Base-by-base conservation (phyloP, 164 flowering plant genomes). In the Amborella trichopoda region DNA sequence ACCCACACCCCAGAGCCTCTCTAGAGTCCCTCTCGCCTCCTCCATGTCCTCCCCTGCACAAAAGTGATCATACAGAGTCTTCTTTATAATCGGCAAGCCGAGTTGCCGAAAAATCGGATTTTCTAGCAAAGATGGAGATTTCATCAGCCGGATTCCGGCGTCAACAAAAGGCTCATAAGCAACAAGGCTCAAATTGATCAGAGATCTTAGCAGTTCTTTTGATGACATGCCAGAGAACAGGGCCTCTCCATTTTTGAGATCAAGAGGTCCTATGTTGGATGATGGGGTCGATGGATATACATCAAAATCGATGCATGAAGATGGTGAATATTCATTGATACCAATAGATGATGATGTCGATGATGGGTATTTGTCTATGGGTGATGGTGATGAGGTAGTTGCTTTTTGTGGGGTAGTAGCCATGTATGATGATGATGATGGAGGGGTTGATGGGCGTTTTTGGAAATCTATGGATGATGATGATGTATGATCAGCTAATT, bases 51-150 rank as follows among this genome's bases (percentile, higher is more conserved):
- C 69, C 0, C 96, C 99, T 0, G 83, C 95, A 9, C 85, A 78
- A 22, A 91, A 91, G 38, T 91, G 99, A 13, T 74, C 80, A 34
- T 60, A 91, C 26, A 87, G 69, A 5, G 81, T 80, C 5, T 51
- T 66, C 63, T 63, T 70, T 0, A 75, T 46, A 2, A 32, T 25
- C 23, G 52, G 59, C 43, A 76, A 9, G 1, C 79, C 22, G 5
- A 54, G 30, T n/a, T 60, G 52, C 16, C 72, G 56, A 3, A 64
- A 3, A 4, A 61, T 4, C 6, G 38, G 50, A 16, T 14, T 51
- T 3, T 72, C 66, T 65, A 84, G 50, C 33, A 84, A 51, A 44
- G 45, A 63, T 0, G 41, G 41, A 2, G 98, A 86, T 4, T 44
- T 55, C 93, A 84, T 78, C 3, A 87, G 68, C 73, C 82, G 64